Evolutionary conservation across 352 stramenopile species (phyloP).

Genomic region (Globisporangium acanthophoron): DNA sequence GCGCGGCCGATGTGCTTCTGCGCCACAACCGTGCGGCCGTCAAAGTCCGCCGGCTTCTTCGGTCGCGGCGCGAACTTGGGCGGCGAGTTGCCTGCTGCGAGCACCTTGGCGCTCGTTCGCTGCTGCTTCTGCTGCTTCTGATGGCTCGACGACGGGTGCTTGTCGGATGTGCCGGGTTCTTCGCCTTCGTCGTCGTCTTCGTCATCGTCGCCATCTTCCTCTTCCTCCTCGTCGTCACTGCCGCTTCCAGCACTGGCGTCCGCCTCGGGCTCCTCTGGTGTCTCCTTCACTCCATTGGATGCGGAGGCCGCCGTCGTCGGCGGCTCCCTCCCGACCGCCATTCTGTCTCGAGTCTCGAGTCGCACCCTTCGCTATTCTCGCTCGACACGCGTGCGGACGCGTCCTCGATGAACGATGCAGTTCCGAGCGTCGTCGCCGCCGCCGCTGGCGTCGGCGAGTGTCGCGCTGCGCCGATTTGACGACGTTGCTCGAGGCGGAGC

Average conservation of each 20-base stretch:
- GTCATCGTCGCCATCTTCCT: conserved; percentile 18
- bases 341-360: background rate
- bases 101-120: conserved; percentile 19
- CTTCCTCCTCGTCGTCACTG: conserved; percentile 14
- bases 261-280: conserved; percentile 3
- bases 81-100: conserved; percentile 13
- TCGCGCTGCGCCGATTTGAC: background rate
- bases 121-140: background rate
- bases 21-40: conserved; percentile 28
- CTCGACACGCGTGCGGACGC: background rate
- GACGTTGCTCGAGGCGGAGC: background rate
- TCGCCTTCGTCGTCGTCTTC: conserved; percentile 20
- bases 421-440: conserved; percentile 2
- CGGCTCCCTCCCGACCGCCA: conserved; percentile 4
- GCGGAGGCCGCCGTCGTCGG: background rate
- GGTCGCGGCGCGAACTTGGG: conserved; percentile 16
- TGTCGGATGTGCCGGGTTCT: conserved; percentile 1
- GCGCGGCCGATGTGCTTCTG: conserved; percentile 60
- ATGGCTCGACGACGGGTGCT: background rate
- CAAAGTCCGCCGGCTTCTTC: conserved; percentile 16
- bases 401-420: conserved; percentile 5
- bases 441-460: background rate
- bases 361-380: background rate
- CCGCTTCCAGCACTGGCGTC: background rate
- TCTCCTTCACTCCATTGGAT: background rate